Evolutionary conservation across 306 rosid species (phyloP).

Genomic region (Fagus crenata): DNA sequence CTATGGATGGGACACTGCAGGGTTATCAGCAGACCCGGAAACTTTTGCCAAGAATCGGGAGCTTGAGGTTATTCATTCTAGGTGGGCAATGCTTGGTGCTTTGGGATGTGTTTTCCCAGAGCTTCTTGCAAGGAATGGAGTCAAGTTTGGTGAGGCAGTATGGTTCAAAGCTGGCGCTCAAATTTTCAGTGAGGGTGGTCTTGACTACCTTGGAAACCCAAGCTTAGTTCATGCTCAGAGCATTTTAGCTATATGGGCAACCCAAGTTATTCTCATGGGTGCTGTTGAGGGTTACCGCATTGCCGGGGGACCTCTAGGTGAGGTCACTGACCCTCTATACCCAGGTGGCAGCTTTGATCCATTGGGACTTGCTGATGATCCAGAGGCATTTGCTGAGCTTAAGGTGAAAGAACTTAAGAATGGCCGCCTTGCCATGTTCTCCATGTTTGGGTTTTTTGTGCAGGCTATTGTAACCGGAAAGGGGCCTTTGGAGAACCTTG

Average conservation of each 20-base stretch:
- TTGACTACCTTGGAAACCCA: conserved; percentile 45
- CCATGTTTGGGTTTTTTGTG: conserved; percentile 40
- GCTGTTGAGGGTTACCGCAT: conserved; percentile 40
- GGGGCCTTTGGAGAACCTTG: conserved; percentile 44
- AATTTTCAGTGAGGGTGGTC: conserved; percentile 40
- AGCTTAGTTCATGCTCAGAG: conserved; percentile 40
- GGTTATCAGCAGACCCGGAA: conserved; percentile 37
- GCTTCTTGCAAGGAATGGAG: conserved; percentile 43
- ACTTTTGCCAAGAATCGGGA: conserved; percentile 41
- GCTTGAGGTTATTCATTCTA: conserved; percentile 34
- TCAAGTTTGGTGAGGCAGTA: conserved; percentile 42
- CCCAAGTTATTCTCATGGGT: conserved; percentile 39
- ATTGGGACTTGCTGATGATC: conserved; percentile 41
- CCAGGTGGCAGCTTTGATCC: conserved; percentile 47
- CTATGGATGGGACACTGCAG: conserved; percentile 44
- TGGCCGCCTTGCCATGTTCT: conserved; percentile 43
- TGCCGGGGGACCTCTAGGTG: conserved; percentile 42
- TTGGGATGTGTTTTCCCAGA: conserved; percentile 47
- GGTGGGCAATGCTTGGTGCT: conserved; percentile 47
- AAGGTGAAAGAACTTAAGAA: conserved; percentile 45
- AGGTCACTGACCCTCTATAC: conserved; percentile 35
- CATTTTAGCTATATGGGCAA: conserved; percentile 42
- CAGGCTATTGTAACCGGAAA: conserved; percentile 44
- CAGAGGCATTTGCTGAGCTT: conserved; percentile 44
- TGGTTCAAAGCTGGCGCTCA: conserved; percentile 48